Evolutionary conservation across 345 rosid species (phyloP), one percentile per base, ranked within the genome.

Genomic region (Reutealis trisperma): DNA sequence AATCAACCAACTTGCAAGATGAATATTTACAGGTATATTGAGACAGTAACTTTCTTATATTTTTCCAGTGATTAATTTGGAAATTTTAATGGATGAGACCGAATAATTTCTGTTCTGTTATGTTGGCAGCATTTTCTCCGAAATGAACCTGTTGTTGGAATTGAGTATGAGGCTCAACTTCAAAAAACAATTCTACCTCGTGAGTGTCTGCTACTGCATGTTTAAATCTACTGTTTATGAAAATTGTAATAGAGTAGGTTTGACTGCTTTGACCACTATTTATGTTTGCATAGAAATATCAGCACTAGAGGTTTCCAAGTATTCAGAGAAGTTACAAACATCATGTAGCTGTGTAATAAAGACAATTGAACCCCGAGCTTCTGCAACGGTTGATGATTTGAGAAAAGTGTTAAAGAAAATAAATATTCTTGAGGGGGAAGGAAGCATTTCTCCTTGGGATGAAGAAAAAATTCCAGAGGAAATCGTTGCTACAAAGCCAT

Each of bases 381-480:
- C 82, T 73, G 97, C 94, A 22, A 83, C 84, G 68, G 77, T 87
- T 77, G 93, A 92, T 72, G 93, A 89, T 78, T 71, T 91, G 78
- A 91, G 84, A 84, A 82, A 73, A 63, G 83, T 93, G 62, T 81
- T 87, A 64, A 66, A 70, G 59, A 90, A 87, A 84, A 81, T 91
- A 83, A 88, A 81, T 78, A 76, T 75, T 80, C 88, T 90, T 71
- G 97, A 91, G 84, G 85, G 86, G 71, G 91, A 79, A 82, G 77
- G 81, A 71, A 79, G 74, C 75, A 89, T 94, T 81, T 70, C 89
- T 85, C 92, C 92, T 52, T 94, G 98, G 97, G 93, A 87, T 75
- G 96, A 93, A 54, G 97, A 94, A 85, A 82, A 84, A 61, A 87
- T 91, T 76, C 97, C 97, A 22, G 97, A 91, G 86, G 97, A 92